These are phyloP conservation scores for Actinidia chinensis DNA, from an alignment of 179 eudicot genomes.

Conservation along the genomic window DNA sequence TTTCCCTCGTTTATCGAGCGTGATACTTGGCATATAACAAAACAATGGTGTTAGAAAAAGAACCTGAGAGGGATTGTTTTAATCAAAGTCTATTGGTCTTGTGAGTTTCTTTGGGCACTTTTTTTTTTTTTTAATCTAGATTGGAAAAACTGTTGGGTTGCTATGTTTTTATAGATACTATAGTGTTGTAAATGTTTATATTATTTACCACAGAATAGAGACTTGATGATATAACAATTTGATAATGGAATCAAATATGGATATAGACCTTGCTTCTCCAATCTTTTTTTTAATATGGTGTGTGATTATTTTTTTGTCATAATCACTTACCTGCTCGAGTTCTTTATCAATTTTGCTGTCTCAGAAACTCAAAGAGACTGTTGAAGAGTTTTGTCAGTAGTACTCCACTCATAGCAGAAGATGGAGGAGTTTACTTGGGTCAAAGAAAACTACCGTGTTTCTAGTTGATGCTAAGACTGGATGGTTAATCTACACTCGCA, in stretches of 20 bases:
- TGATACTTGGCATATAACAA: too few relatives aligned
- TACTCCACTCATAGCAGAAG: conserved; percentile 63
- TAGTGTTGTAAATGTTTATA: too few relatives aligned
- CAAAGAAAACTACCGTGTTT: conserved; percentile 69
- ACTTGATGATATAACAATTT: too few relatives aligned
- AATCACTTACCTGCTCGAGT: not conserved
- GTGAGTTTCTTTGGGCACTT: too few relatives aligned
- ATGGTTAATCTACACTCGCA: conserved; percentile 47
- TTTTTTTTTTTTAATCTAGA: too few relatives aligned
- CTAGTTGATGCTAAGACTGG: conserved; percentile 74
- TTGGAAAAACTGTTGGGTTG: too few relatives aligned
- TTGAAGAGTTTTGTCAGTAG: conserved; percentile 57
- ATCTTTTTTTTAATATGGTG: not conserved
- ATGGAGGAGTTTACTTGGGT: conserved; percentile 71
- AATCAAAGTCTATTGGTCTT: too few relatives aligned
- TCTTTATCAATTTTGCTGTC: conserved; percentile 12
- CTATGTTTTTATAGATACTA: too few relatives aligned
- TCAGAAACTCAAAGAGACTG: conserved; percentile 57
- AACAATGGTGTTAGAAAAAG: too few relatives aligned
- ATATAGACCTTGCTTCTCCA: not conserved
- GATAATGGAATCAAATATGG: not conserved
- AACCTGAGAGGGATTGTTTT: too few relatives aligned
- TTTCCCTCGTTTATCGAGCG: too few relatives aligned
- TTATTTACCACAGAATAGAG: too few relatives aligned
- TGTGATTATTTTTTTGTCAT: not conserved